A percentile compares a stretch with the other conserved stretches of the same genome.
phyloP scores from a whole-genome alignment of 1,284 basidiomycete genomes.

The Fomitopsis pinicola region DNA sequence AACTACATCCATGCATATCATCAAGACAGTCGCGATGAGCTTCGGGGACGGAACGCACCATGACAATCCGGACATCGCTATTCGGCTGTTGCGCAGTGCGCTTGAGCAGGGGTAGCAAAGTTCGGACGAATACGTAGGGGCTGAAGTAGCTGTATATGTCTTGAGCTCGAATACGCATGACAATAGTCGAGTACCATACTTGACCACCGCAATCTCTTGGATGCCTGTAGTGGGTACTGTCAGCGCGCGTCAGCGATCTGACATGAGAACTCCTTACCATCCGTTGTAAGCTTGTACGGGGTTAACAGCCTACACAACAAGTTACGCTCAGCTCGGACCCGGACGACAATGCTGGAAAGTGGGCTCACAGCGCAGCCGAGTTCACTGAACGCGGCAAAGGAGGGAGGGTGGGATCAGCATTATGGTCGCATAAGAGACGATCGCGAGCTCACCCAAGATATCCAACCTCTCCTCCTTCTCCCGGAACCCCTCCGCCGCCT shows the following conservation, averaged over 20 bases:
- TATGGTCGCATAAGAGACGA: not conserved
- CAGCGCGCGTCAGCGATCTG: not conserved
- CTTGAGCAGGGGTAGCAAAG: constrained; percentile 44
- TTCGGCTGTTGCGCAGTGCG: constrained; percentile 38
- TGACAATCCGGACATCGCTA: constrained; percentile 48
- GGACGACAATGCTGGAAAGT: constrained; percentile 1
- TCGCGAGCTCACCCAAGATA: constrained; percentile 34
- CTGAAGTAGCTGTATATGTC: constrained; percentile 37
- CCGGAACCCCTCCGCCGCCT: constrained; percentile 42
- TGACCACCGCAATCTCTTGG: constrained; percentile 36
- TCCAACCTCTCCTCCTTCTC: constrained; percentile 44
- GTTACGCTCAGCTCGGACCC: not conserved
- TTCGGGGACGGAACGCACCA: constrained; percentile 28
- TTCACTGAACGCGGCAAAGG: constrained; percentile 34
- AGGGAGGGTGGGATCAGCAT: not conserved
- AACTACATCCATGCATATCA: constrained; percentile 10
- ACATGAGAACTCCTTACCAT: constrained; percentile 25
- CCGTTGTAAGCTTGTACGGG: constrained; percentile 24
- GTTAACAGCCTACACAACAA: constrained; percentile 39
- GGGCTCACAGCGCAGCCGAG: constrained; percentile 44
- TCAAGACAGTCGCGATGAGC: constrained; percentile 7
- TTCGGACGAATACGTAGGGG: constrained; percentile 42
- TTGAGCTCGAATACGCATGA: not conserved
- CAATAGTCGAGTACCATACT: constrained; percentile 28
- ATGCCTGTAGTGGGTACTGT: constrained; percentile 24